These are phyloP conservation scores for Russula sp. DNA, from an alignment of 768 basidiomycete genomes.

Conservation along the genomic window DNA sequence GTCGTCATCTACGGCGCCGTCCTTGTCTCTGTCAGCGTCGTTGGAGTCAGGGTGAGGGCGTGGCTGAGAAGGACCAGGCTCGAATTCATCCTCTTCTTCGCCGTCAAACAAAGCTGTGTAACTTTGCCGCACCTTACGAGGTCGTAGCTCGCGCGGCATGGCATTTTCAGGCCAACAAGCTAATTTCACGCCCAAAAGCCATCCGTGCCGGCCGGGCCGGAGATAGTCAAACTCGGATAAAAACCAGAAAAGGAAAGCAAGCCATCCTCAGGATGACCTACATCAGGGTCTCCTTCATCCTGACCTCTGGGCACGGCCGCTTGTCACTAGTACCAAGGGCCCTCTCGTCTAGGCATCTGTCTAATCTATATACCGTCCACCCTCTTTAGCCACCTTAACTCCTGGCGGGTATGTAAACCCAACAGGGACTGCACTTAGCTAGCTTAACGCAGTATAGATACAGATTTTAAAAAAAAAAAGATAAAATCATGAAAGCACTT, in stretches of 20 bases:
- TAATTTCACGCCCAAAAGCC: no score
- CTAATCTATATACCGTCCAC: no score
- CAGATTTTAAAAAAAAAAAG: background rate
- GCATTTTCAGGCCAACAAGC: background rate
- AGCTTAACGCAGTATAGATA: no score
- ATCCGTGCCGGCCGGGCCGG: constrained; percentile 39
- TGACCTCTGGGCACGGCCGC: no score
- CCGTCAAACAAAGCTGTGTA: constrained; percentile 40
- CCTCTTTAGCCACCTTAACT: no score
- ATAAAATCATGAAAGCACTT: background rate
- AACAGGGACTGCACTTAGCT: no score
- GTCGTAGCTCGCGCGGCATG: constrained; percentile 54
- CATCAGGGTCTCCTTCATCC: no score
- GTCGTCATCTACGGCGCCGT: constrained; percentile 23
- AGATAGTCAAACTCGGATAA: background rate
- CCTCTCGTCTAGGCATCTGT: no score
- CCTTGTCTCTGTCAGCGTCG: constrained; percentile 19
- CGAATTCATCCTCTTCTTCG: constrained; percentile 30
- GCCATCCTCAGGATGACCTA: no score
- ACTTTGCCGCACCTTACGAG: constrained; percentile 46
- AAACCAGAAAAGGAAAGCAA: no score
- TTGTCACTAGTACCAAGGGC: no score
- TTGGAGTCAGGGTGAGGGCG: constrained; percentile 21
- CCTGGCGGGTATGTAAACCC: no score
- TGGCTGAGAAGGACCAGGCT: constrained; percentile 38